Evolutionary conservation across 2,329 filamentous ascomycete genomes (phyloP), one percentile per base, ranked within the genome.

Genomic region (Didymella exigua): DNA sequence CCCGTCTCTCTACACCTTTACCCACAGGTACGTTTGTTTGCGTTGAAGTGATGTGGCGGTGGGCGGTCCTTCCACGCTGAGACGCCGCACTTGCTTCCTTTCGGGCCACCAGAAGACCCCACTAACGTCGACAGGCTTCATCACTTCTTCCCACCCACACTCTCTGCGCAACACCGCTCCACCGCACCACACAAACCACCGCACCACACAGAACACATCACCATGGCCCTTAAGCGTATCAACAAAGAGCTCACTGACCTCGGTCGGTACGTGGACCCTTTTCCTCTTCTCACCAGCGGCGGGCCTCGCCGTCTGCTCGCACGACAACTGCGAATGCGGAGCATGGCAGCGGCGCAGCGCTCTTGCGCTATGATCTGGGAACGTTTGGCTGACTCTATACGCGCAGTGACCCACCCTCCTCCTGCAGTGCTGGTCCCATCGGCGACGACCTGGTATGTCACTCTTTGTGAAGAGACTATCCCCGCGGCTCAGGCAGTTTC

Each of bases 401-500:
- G 27, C 55, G 61, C 71, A 98, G 95, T 83, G 95, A 99, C 78
- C 95, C 95, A 76, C 95, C 95, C 75, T 98, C 95, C 56, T 98
- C 93, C 69, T 99, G 95, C 87, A 98, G 93, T 76, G 95, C 95
- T 72, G 95, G 95, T 66, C 95, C 95, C 68, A 89, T 96, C 74
- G 93, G 93, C 78, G 93, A 98, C 83, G 95, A 99, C 83, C 80
- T 99, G 87, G 95, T 98, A 93, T 75, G 91, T 84, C 61, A 61
- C 66, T 58, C 65, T 54, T 61, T 61, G 49, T 60, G 51, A 58
- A 46, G 44, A 50, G 42, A 43, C 56, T 45, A 63, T 58, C 46
- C 56, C 62, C 59, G 68, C 69, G 70, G 69, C 69, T 70, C 66
- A 67, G 61, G 62, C 69, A 59, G 61, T 57, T 56, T 54, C 54